Conservation (phyloP, 352 stramenopile genomes). For the Pythium scleroteichum region DNA sequence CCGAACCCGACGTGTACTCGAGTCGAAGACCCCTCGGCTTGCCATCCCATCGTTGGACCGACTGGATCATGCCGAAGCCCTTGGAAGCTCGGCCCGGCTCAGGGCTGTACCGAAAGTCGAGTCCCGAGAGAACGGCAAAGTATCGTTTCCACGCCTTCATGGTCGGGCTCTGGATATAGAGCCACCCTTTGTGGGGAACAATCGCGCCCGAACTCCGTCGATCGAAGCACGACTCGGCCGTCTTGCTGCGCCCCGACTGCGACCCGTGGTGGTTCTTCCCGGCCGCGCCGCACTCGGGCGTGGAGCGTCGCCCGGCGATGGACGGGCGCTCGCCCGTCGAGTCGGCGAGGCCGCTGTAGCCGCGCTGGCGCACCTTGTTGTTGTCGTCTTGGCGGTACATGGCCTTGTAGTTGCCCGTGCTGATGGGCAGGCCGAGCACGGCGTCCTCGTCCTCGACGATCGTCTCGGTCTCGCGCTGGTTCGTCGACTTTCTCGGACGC, state of each 20-base stretch:
- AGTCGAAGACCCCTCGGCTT: constrained; percentile 53
- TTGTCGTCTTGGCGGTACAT: constrained; percentile 25
- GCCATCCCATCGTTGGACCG: constrained; percentile 42
- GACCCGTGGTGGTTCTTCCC: constrained; percentile 21
- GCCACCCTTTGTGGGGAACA: constrained; percentile 63
- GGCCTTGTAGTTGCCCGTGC: constrained; percentile 57
- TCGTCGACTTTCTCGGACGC: constrained; percentile 3
- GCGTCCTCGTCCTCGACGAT: constrained; percentile 32
- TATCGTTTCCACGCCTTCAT: constrained; percentile 74
- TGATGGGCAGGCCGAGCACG: constrained; percentile 62
- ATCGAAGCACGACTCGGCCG: constrained; percentile 62
- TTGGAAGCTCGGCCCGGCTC: constrained; percentile 62
- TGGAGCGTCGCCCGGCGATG: constrained; percentile 19
- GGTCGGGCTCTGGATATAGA: constrained; percentile 62
- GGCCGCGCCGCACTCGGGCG: constrained; percentile 15
- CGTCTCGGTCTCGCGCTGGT: constrained; percentile 18
- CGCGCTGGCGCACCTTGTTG: constrained; percentile 31
- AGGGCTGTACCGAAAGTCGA: constrained; percentile 78
- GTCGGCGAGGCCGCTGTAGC: constrained; percentile 60
- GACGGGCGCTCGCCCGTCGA: constrained; percentile 36
- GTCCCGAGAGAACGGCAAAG: constrained; percentile 65
- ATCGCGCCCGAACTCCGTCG: constrained; percentile 51
- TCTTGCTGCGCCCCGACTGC: constrained; percentile 13
- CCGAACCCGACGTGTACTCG: constrained; percentile 45
- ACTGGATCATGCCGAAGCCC: constrained; percentile 60